phyloP scores from a whole-genome alignment of 768 basidiomycete species.

The Imleria badia region DNA sequence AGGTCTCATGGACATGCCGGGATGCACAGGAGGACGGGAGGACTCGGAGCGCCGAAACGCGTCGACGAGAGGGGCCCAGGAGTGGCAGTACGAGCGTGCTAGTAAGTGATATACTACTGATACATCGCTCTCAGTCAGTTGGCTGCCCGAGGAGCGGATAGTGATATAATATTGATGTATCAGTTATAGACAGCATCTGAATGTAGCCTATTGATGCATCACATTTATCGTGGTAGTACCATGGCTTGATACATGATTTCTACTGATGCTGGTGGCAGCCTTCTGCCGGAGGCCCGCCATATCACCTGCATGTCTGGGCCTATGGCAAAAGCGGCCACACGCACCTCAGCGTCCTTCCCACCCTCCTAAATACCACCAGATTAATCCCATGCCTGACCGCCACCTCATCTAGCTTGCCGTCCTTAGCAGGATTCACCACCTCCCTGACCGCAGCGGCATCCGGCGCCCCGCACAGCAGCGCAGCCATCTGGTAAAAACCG shows the following conservation, averaged over 20 bases:
- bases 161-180: no score
- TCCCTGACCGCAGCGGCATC: slow-evolving; percentile 12
- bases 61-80: no score
- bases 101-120: background rate
- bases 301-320: slow-evolving; percentile 12
- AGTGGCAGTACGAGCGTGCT: background rate
- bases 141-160: background rate
- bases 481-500: slow-evolving; percentile 14
- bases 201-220: no score
- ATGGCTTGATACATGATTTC: no score
- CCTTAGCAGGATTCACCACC: slow-evolving; percentile 14
- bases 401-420: slow-evolving; percentile 13
- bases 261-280: background rate
- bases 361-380: slow-evolving; percentile 8
- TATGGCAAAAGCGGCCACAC: slow-evolving; percentile 16
- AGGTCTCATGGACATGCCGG: no score
- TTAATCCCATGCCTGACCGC: slow-evolving; percentile 12
- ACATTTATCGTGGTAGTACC: no score
- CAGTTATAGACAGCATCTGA: no score
- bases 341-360: slow-evolving; percentile 10
- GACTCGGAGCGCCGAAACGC: no score
- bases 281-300: slow-evolving; percentile 8
- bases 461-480: slow-evolving; percentile 10
- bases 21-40: no score
- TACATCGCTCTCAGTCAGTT: background rate